Percentiles rank a stretch among this genome's conserved stretches.
Evolutionary conservation across 345 rosid species (phyloP).

Genomic region (Syzygium jambos): DNA sequence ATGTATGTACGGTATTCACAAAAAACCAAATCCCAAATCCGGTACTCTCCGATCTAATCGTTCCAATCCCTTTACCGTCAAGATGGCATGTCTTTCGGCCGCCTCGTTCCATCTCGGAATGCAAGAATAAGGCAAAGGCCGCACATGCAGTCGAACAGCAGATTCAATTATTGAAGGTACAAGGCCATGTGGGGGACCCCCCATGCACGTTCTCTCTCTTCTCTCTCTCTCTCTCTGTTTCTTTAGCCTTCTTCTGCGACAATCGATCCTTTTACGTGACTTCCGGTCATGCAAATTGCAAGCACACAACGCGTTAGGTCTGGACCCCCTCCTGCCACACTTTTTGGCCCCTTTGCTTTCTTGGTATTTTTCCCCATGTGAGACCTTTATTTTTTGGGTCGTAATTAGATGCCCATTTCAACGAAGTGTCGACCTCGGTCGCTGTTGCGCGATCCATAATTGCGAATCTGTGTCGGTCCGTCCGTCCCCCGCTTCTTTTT

Average conservation of each 20-base stretch:
- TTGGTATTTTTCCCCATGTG: neutral
- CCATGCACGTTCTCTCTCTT: too few relatives aligned
- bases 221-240: too few relatives aligned
- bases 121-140: neutral
- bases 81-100: neutral
- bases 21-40: rapidly evolving
- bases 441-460: neutral
- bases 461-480: neutral
- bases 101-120: neutral
- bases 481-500: neutral
- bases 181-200: neutral
- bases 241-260: too few relatives aligned
- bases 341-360: neutral
- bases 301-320: neutral
- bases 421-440: neutral
- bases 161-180: neutral
- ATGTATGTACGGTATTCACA: rapidly evolving
- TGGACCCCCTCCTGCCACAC: neutral
- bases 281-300: neutral
- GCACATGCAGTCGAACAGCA: neutral
- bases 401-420: neutral
- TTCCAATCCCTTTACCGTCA: neutral
- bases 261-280: neutral
- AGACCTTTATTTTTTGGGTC: neutral
- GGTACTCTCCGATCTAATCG: neutral